Percentiles rank a stretch among this genome's conserved stretches.
These are phyloP conservation scores for Blastocladiella emersonii DNA, from an alignment of 371 early-diverging fungal species.

Conservation along the genomic window DNA sequence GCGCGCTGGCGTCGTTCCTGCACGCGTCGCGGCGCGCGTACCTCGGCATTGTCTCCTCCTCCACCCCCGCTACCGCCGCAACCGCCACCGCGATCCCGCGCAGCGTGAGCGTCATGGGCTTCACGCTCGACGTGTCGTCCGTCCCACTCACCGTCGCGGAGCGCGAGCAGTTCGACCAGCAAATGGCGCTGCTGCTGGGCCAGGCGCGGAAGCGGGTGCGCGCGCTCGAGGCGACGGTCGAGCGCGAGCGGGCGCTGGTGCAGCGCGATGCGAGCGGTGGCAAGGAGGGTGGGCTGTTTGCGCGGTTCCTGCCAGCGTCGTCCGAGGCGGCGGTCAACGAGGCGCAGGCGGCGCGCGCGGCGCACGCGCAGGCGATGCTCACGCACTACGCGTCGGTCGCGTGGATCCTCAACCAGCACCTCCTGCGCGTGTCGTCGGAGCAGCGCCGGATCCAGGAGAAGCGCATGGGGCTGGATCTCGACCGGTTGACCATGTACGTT, in stretches of 20 bases:
- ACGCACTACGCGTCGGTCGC: constrained; percentile 5
- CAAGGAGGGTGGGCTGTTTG: background rate
- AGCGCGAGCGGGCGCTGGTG: background rate
- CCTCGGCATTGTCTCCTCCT: background rate
- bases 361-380: background rate
- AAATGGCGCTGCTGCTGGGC: background rate
- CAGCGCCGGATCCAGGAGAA: constrained; percentile 4
- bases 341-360: background rate
- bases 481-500: background rate
- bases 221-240: background rate
- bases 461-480: background rate
- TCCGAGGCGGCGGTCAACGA: background rate
- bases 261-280: background rate
- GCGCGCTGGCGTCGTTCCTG: background rate
- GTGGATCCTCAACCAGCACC: background rate
- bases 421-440: background rate
- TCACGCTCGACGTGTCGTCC: background rate
- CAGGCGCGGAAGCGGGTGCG: background rate
- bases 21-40: background rate
- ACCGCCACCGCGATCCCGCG: background rate
- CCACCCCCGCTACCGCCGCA: background rate
- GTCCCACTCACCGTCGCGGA: background rate
- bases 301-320: background rate
- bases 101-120: background rate
- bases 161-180: background rate